Evolutionary conservation across 345 rosid species (phyloP).

Genomic region (Boechera divaricarpa): DNA sequence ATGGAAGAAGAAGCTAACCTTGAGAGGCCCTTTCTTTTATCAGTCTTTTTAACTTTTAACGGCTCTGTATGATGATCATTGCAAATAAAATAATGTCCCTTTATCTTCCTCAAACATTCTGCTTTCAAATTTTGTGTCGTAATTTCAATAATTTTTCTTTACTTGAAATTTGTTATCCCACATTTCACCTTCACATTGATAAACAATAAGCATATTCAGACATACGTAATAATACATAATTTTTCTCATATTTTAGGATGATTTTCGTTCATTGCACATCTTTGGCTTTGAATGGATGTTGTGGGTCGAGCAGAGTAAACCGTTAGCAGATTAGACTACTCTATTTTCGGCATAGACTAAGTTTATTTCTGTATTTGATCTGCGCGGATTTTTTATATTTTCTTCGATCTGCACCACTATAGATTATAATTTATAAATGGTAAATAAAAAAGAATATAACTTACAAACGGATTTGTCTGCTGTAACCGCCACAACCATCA

Average conservation of each 20-base stretch:
- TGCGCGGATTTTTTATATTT: no score
- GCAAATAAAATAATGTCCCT: conserved; percentile 28
- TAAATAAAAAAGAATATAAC: no score
- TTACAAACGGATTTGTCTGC: no score
- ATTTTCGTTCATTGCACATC: neutral
- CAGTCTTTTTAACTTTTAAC: conserved; percentile 9
- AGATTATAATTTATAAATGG: no score
- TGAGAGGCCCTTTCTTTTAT: neutral
- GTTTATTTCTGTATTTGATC: no score
- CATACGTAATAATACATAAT: neutral
- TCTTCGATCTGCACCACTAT: no score
- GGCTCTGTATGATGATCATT: conserved; percentile 24
- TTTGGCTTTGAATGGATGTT: neutral
- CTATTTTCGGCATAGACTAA: no score
- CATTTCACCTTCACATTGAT: conserved; percentile 20
- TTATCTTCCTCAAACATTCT: conserved; percentile 32
- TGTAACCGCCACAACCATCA: no score
- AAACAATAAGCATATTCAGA: neutral
- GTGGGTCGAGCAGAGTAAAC: no score
- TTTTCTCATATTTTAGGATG: neutral
- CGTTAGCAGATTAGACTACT: no score
- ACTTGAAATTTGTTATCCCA: no score
- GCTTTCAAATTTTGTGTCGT: conserved; percentile 1
- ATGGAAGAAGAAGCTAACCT: conserved; percentile 33
- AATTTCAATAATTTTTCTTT: neutral